These are phyloP conservation scores for Suillus brevipes DNA, from an alignment of 768 basidiomycete genomes.

Conservation along the genomic window DNA sequence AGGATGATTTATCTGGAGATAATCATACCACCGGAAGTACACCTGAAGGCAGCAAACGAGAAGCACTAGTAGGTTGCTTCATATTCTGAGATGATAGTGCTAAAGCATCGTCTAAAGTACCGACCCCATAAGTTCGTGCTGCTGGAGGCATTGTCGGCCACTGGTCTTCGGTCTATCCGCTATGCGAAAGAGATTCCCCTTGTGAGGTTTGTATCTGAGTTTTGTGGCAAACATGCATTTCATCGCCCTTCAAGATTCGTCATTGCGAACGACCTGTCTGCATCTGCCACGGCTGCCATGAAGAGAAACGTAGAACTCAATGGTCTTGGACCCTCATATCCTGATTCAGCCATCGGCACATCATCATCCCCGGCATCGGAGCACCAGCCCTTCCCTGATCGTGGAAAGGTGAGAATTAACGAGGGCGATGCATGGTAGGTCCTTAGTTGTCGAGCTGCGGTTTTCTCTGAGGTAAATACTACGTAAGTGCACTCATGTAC, in stretches of 20 bases:
- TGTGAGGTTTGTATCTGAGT: conserved; percentile 59
- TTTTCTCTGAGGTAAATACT: conserved; percentile 4
- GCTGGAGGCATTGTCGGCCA: conserved; percentile 93
- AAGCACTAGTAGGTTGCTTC: conserved; percentile 18
- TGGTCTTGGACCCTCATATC: conserved; percentile 47
- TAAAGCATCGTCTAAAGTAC: conserved; percentile 37
- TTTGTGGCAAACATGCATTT: conserved; percentile 13
- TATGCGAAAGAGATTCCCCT: conserved; percentile 97
- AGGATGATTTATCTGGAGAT: conserved; percentile 1
- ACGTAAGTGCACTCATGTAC: conserved; percentile 82
- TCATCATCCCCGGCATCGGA: conserved; percentile 11
- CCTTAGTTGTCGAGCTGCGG: not conserved
- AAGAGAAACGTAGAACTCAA: conserved; percentile 83
- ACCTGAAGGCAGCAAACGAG: conserved; percentile 19
- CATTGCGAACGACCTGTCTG: conserved; percentile 91
- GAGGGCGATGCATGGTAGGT: conserved; percentile 93
- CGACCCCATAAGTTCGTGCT: conserved; percentile 69
- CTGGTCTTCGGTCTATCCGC: conserved; percentile 92
- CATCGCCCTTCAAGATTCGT: conserved; percentile 73
- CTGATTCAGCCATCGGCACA: conserved; percentile 24
- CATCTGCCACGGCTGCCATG: conserved; percentile 83
- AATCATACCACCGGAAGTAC: not conserved
- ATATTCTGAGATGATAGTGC: conserved; percentile 9
- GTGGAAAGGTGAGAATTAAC: conserved; percentile 73
- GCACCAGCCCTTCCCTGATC: conserved; percentile 18